Evolutionary conservation across 352 stramenopile species (phyloP).

Genomic region (Globisporangium alternatum): DNA sequence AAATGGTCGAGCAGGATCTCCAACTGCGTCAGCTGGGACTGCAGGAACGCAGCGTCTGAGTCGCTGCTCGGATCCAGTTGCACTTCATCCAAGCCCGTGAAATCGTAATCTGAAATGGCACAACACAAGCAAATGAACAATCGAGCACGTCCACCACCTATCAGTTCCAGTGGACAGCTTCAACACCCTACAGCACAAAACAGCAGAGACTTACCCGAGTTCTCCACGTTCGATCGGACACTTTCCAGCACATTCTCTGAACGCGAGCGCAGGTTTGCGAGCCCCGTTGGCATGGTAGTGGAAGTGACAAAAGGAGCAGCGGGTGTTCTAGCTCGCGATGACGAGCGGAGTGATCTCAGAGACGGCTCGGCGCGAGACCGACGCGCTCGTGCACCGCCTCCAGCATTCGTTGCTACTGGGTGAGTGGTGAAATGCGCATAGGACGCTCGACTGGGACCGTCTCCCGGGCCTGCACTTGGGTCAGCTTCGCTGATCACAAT

Average conservation of each 20-base stretch:
- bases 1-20: conserved; percentile 47
- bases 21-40: conserved; percentile 51
- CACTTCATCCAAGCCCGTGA: conserved; percentile 15
- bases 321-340: not conserved
- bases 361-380: conserved; percentile 10
- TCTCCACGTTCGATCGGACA: conserved; percentile 41
- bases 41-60: conserved; percentile 31
- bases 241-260: conserved; percentile 34
- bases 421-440: conserved; percentile 17
- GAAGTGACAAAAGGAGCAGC: not conserved
- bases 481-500: conserved; percentile 15
- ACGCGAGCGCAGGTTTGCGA: conserved; percentile 32
- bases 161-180: not conserved
- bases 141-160: too few species aligned
- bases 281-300: conserved; percentile 12
- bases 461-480: not conserved
- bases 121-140: not conserved
- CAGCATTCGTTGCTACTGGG: not conserved
- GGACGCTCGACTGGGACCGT: not conserved
- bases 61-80: conserved; percentile 15
- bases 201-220: conserved; percentile 20
- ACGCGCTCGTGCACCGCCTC: not conserved
- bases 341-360: conserved; percentile 1
- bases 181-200: not conserved
- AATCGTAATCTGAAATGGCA: conserved; percentile 19